phyloP scores from a whole-genome alignment of 1,284 basidiomycete species.

The Anthracocystis panici-leucophaei region DNA sequence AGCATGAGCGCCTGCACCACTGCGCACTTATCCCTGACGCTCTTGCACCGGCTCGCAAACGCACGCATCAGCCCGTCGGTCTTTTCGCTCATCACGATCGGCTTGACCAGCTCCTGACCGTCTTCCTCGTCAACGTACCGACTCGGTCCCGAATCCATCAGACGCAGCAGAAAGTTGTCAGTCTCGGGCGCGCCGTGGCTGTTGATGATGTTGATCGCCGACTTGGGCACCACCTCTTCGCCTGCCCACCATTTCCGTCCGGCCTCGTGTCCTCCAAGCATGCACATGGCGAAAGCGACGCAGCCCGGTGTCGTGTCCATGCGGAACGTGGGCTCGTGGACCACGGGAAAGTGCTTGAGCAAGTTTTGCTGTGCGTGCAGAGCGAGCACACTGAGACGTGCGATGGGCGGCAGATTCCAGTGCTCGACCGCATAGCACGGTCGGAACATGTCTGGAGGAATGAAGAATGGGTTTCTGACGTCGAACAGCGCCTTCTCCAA shows the following conservation, averaged over 20 bases:
- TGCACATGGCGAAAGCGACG: slow-evolving; percentile 59
- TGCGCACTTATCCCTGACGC: slow-evolving; percentile 53
- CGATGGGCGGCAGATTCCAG: slow-evolving; percentile 57
- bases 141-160: slow-evolving; percentile 23
- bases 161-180: slow-evolving; percentile 5
- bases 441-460: slow-evolving; percentile 57
- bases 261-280: slow-evolving; percentile 58
- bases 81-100: slow-evolving; percentile 63
- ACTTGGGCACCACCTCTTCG: slow-evolving; percentile 57
- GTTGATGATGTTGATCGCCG: slow-evolving; percentile 41
- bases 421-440: slow-evolving; percentile 59
- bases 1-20: slow-evolving; percentile 63
- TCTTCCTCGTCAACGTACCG: slow-evolving; percentile 57
- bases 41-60: slow-evolving; percentile 55
- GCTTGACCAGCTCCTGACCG: slow-evolving; percentile 59
- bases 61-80: slow-evolving; percentile 58
- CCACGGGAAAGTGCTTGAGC: slow-evolving; percentile 61
- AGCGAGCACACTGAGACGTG: slow-evolving; percentile 58
- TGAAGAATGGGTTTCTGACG: slow-evolving; percentile 58
- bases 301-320: slow-evolving; percentile 59
- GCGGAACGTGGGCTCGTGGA: slow-evolving; percentile 64
- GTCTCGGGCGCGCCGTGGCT: slow-evolving; percentile 17
- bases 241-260: slow-evolving; percentile 64
- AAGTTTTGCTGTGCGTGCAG: slow-evolving; percentile 62
- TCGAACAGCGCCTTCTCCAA: slow-evolving; percentile 56